Evolutionary conservation across 2,329 filamentous ascomycete genomes (phyloP).

Genomic region (Trichoderma oligosporum): DNA sequence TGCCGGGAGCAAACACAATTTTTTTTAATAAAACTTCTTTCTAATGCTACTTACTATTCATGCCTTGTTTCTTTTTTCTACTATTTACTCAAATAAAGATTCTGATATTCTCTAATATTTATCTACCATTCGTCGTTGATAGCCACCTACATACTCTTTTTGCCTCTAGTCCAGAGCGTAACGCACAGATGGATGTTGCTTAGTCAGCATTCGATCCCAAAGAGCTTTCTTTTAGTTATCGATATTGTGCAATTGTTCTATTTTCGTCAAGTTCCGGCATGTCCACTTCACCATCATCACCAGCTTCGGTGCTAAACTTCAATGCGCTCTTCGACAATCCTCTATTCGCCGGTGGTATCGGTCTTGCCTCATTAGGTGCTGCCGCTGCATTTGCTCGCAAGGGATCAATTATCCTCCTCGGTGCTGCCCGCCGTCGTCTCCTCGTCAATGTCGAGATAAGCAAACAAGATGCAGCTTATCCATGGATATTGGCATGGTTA

Average conservation of each 20-base stretch:
- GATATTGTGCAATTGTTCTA: not conserved
- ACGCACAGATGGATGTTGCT: too few relatives aligned
- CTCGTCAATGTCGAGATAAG: conserved; percentile 95
- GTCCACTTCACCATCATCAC: conserved; percentile 30
- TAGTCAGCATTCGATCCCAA: not conserved
- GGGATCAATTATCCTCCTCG: conserved; percentile 67
- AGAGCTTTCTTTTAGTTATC: not conserved
- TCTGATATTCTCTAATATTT: too few relatives aligned
- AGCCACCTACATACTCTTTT: too few relatives aligned
- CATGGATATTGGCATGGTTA: conserved; percentile 93
- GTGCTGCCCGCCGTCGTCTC: conserved; percentile 75
- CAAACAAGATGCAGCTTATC: conserved; percentile 87
- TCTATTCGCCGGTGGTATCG: conserved; percentile 71
- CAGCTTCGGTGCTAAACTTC: conserved; percentile 43
- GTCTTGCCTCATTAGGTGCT: conserved; percentile 83
- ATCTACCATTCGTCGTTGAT: too few relatives aligned
- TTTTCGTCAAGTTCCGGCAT: conserved; percentile 26
- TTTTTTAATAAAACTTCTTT: too few relatives aligned
- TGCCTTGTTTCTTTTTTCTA: too few relatives aligned
- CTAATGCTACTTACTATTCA: too few relatives aligned
- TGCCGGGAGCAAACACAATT: too few relatives aligned
- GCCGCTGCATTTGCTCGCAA: conserved; percentile 76
- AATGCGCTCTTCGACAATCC: conserved; percentile 61
- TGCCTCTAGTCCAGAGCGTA: too few relatives aligned
- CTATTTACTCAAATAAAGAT: too few relatives aligned